Evolutionary conservation across 345 rosid species (phyloP).

Genomic region (Jatropha curcas): DNA sequence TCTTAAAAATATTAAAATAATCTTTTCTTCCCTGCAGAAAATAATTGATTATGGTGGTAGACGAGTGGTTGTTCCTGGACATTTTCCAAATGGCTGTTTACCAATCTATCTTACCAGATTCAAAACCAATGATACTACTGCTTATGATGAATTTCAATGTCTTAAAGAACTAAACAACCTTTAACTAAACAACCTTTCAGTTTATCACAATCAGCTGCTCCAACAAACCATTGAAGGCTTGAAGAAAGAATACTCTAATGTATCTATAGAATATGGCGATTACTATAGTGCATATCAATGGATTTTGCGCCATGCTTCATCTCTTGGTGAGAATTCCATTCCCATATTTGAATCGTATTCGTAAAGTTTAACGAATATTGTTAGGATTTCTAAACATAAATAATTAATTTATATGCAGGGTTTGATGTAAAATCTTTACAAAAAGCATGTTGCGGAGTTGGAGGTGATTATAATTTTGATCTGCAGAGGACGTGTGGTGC

Average conservation of each 20-base stretch:
- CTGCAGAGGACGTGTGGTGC: slow-evolving; percentile 22
- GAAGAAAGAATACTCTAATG: slow-evolving; percentile 8
- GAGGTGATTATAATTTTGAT: slow-evolving; percentile 22
- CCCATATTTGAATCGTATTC: too few relatives aligned
- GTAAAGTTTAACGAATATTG: too few relatives aligned
- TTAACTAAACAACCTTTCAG: not conserved
- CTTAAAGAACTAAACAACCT: slow-evolving; percentile 17
- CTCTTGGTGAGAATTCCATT: not conserved
- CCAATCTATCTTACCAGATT: slow-evolving; percentile 11
- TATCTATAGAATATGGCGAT: slow-evolving; percentile 19
- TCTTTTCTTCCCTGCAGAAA: not conserved
- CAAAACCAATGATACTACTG: slow-evolving; percentile 4
- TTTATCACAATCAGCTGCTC: slow-evolving; percentile 8
- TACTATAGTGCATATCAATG: not conserved
- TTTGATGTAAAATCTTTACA: not conserved
- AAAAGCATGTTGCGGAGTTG: slow-evolving; percentile 27
- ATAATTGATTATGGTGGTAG: slow-evolving; percentile 15
- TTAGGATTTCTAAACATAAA: too few relatives aligned
- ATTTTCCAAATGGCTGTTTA: slow-evolving; percentile 15
- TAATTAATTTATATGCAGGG: not conserved
- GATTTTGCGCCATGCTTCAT: not conserved
- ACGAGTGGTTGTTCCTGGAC: slow-evolving; percentile 16
- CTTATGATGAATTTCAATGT: slow-evolving; percentile 18
- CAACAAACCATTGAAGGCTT: slow-evolving; percentile 21
- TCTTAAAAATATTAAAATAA: not conserved